These are phyloP conservation scores for Microbotryomycetes sp. DNA, from an alignment of 1,284 basidiomycete species.

Conservation along the genomic window DNA sequence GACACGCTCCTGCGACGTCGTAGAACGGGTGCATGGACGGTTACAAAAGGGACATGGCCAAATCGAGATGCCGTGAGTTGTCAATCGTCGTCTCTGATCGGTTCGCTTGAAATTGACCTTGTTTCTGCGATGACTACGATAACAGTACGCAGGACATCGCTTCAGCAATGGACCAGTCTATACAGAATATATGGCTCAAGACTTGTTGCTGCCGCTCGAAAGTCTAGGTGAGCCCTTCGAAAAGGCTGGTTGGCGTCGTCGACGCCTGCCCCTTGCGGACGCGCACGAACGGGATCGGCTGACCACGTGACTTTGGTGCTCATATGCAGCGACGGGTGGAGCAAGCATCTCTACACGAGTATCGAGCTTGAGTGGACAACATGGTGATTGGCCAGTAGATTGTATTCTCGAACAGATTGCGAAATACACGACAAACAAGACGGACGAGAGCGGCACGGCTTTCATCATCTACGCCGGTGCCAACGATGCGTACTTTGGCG, in stretches of 20 bases:
- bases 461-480: slow-evolving; percentile 18
- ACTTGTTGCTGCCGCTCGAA: slow-evolving; percentile 7
- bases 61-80: slow-evolving; percentile 1
- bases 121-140: too few species aligned
- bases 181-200: slow-evolving; percentile 13
- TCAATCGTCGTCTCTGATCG: too few species aligned
- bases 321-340: slow-evolving; percentile 8
- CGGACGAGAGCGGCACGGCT: slow-evolving; percentile 13
- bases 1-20: not conserved
- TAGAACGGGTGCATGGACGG: slow-evolving; percentile 17
- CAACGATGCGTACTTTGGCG: slow-evolving; percentile 16
- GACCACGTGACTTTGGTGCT: not conserved
- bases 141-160: slow-evolving; percentile 18
- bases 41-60: slow-evolving; percentile 19
- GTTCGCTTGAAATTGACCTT: too few species aligned
- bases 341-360: slow-evolving; percentile 14
- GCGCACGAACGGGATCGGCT: not conserved
- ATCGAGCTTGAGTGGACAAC: slow-evolving; percentile 6
- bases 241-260: too few species aligned
- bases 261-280: not conserved
- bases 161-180: slow-evolving; percentile 17
- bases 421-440: slow-evolving; percentile 16
- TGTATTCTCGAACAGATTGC: slow-evolving; percentile 18
- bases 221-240: slow-evolving; percentile 8
- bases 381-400: slow-evolving; percentile 16